Percentiles rank a stretch among this genome's conserved stretches.
These are phyloP conservation scores for Termitomyces sp. DNA, from an alignment of 768 basidiomycete genomes.

Conservation along the genomic window DNA sequence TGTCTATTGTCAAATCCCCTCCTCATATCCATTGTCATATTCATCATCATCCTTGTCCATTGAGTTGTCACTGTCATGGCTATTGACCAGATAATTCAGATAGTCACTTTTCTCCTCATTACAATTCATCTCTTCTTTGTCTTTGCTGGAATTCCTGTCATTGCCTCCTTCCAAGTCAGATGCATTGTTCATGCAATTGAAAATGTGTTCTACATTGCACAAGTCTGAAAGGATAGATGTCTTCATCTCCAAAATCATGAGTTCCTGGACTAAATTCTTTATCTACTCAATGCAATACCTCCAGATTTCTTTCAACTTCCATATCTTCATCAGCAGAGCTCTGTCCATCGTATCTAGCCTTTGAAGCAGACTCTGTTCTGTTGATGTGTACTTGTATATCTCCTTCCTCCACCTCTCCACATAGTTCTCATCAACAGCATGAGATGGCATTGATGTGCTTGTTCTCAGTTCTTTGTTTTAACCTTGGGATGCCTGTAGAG, in stretches of 20 bases:
- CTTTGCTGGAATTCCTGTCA: no score
- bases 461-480: not conserved
- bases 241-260: constrained; percentile 2
- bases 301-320: not conserved
- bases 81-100: no score
- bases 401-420: not conserved
- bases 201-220: not conserved
- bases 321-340: not conserved
- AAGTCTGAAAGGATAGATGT: not conserved
- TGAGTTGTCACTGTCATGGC: no score
- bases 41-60: not conserved
- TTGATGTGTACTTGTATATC: not conserved
- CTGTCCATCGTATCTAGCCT: not conserved
- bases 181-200: not conserved
- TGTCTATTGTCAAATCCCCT: no score
- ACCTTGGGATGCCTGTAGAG: not conserved
- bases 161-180: not conserved
- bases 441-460: not conserved
- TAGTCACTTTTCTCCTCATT: not conserved
- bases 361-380: not conserved
- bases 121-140: not conserved
- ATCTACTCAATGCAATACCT: not conserved
- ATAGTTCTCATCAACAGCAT: not conserved
- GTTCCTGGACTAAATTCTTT: not conserved
- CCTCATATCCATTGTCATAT: not conserved